These are phyloP conservation scores for Exutisphaerella laricina DNA, from an alignment of 2,329 filamentous ascomycete species.

Conservation along the genomic window DNA sequence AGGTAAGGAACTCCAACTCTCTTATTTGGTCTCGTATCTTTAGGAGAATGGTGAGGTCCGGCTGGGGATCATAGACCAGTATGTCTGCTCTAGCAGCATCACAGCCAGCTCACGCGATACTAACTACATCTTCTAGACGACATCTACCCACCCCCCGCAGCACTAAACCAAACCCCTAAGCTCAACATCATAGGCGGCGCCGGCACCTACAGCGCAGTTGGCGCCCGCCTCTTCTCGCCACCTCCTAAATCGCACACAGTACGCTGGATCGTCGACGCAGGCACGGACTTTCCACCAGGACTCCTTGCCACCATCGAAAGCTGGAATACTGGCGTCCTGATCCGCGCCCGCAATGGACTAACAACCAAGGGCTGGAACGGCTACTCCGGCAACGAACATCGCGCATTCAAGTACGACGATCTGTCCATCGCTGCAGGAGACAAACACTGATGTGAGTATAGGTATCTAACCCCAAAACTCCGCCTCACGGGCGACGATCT, in stretches of 20 bases:
- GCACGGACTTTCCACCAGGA: constrained; percentile 72
- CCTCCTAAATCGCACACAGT: constrained; percentile 63
- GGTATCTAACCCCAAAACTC: constrained; percentile 77
- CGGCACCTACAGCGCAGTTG: constrained; percentile 78
- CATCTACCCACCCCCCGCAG: constrained; percentile 74
- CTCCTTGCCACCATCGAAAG: constrained; percentile 59
- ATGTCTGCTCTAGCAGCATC: too few species aligned
- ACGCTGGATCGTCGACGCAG: constrained; percentile 87
- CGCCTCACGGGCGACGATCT: constrained; percentile 71
- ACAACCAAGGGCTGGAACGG: constrained; percentile 94
- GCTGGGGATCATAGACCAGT: too few species aligned
- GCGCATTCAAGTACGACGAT: constrained; percentile 77
- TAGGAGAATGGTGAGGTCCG: too few species aligned
- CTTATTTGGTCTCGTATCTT: too few species aligned
- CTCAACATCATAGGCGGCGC: constrained; percentile 81
- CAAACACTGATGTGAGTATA: too few species aligned
- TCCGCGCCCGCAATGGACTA: constrained; percentile 60
- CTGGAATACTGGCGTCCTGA: constrained; percentile 70
- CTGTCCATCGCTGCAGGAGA: too few species aligned
- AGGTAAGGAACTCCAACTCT: constrained; percentile 41
- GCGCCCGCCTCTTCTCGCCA: constrained; percentile 81
- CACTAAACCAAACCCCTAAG: constrained; percentile 50
- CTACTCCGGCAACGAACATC: constrained; percentile 56
- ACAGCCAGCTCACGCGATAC: too few species aligned
- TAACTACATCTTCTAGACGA: constrained; percentile 58